phyloP scores from a whole-genome alignment of 352 stramenopile genomes.

The Phytophthora quininea region DNA sequence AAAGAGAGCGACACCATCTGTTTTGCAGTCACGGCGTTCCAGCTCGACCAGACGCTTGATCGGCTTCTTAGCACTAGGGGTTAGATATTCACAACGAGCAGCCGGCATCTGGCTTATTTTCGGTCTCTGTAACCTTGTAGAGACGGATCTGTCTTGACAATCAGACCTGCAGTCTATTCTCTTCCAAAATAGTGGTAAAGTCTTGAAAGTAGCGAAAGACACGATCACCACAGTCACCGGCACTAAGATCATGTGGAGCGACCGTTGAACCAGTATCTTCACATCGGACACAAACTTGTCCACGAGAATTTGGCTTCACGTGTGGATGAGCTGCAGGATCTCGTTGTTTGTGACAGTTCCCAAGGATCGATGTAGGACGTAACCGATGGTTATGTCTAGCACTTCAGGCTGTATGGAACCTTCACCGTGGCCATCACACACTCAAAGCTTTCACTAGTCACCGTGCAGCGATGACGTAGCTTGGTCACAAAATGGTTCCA shows the following conservation, averaged over 20 bases:
- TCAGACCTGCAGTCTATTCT: constrained; percentile 12
- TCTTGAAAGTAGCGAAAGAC: constrained; percentile 20
- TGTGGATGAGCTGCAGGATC: constrained; percentile 8
- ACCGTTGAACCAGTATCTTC: constrained; percentile 8
- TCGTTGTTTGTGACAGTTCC: constrained; percentile 9
- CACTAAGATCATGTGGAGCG: constrained; percentile 15
- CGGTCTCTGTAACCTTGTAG: constrained; percentile 7
- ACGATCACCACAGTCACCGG: constrained; percentile 14
- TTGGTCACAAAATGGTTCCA: not conserved
- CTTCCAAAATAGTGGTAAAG: constrained; percentile 14
- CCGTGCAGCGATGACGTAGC: not conserved
- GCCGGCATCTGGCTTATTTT: constrained; percentile 1
- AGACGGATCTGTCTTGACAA: not conserved
- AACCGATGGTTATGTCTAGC: not conserved
- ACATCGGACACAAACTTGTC: constrained; percentile 20
- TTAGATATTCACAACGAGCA: constrained; percentile 4
- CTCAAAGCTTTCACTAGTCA: not conserved
- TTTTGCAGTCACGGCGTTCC: constrained; percentile 15
- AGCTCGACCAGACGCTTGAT: constrained; percentile 1
- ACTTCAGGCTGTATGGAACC: not conserved
- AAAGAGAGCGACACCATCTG: constrained; percentile 5
- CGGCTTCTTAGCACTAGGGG: not conserved
- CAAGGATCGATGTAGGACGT: too few species aligned
- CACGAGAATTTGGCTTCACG: constrained; percentile 3
- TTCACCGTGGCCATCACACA: not conserved